phyloP scores from a whole-genome alignment of 192 early-diverging fungal genomes.

The Backusella parvicylindrica region DNA sequence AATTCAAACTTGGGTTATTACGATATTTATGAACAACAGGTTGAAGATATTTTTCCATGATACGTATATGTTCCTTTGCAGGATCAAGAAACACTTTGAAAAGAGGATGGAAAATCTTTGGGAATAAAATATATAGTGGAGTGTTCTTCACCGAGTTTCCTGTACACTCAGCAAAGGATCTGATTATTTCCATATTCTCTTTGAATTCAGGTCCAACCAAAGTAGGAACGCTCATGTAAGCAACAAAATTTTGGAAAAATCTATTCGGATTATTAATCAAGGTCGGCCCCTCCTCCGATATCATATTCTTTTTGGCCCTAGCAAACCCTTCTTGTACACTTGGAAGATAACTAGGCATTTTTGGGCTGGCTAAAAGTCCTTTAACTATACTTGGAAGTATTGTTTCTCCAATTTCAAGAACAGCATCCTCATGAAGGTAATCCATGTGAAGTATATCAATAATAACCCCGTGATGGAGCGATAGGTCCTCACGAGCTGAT shows the following conservation, averaged over 20 bases:
- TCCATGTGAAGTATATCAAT: conserved; percentile 13
- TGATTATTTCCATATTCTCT: conserved; percentile 14
- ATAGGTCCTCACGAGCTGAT: conserved; percentile 1
- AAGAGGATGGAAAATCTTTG: conserved; percentile 11
- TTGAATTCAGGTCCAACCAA: conserved; percentile 17
- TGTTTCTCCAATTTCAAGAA: conserved; percentile 12
- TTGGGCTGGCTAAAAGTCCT: neutral
- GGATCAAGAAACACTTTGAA: conserved; percentile 15
- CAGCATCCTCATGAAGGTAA: conserved; percentile 7
- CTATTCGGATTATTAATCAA: neutral
- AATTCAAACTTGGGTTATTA: neutral
- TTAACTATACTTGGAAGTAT: conserved; percentile 14
- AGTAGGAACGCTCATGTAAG: conserved; percentile 18
- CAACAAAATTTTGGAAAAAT: conserved; percentile 21
- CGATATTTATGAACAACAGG: conserved; percentile 9
- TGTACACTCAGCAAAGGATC: conserved; percentile 20
- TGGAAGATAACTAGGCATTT: conserved; percentile 1
- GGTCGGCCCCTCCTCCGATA: neutral
- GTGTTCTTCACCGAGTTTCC: conserved; percentile 10
- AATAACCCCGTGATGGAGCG: conserved; percentile 14
- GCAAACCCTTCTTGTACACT: conserved; percentile 8
- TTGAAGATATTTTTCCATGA: conserved; percentile 4
- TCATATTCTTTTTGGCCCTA: neutral
- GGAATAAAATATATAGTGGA: neutral
- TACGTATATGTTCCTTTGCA: neutral